A percentile compares a stretch with the other conserved stretches of the same genome.
Conservation (phyloP, 2,329 filamentous ascomycete species). For the Epichloe amarillans region DNA sequence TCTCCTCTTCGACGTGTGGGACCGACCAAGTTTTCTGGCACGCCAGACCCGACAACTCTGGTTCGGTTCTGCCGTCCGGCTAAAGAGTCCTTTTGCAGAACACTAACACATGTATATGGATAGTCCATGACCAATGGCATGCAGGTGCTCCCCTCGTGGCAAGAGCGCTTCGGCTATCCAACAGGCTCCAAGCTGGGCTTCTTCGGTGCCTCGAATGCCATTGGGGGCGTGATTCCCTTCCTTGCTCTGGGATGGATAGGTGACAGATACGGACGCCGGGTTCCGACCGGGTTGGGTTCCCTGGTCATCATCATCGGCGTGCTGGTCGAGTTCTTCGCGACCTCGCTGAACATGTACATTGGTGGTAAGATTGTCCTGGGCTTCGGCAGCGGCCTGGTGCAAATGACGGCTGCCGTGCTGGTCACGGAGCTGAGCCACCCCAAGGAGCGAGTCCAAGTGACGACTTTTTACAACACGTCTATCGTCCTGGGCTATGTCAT, state of each 20-base stretch:
- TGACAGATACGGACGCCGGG: constrained; percentile 20
- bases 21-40: background rate
- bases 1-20: background rate
- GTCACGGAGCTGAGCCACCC: constrained; percentile 29
- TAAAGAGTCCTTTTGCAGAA: background rate
- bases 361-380: constrained; percentile 25
- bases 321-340: constrained; percentile 22
- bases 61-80: background rate
- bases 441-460: constrained; percentile 25
- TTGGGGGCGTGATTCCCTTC: constrained; percentile 27
- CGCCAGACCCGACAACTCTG: background rate
- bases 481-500: constrained; percentile 27
- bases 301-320: constrained; percentile 26
- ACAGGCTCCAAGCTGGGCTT: constrained; percentile 24
- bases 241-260: constrained; percentile 23
- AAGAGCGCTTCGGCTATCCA: constrained; percentile 24
- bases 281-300: constrained; percentile 23
- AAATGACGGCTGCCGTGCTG: constrained; percentile 28
- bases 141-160: constrained; percentile 24
- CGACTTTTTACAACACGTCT: constrained; percentile 26
- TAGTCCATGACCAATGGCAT: constrained; percentile 28
- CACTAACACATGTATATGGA: background rate
- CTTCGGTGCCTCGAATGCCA: constrained; percentile 25
- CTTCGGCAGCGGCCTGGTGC: constrained; percentile 22
- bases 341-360: constrained; percentile 23